These are phyloP conservation scores for Peltaster fructicola DNA, from an alignment of 2,329 filamentous ascomycete species.

Conservation along the genomic window DNA sequence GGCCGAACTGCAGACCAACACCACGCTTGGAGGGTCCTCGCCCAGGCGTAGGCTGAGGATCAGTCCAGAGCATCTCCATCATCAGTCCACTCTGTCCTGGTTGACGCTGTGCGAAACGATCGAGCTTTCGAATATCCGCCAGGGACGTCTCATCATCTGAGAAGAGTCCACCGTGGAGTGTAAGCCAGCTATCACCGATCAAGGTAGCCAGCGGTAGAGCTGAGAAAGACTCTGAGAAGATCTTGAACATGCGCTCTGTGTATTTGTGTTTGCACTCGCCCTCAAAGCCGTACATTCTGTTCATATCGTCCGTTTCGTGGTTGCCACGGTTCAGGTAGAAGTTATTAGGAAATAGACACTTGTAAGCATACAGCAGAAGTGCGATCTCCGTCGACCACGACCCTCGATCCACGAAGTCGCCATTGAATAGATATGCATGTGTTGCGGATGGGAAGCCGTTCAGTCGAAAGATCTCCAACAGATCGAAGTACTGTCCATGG, in stretches of 20 bases:
- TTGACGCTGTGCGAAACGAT: slow-evolving; percentile 79
- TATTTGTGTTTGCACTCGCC: slow-evolving; percentile 98
- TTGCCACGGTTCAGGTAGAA: slow-evolving; percentile 96
- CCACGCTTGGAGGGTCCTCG: slow-evolving; percentile 91
- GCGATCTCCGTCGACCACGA: slow-evolving; percentile 98
- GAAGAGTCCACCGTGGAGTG: slow-evolving; percentile 87
- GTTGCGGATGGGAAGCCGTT: slow-evolving; percentile 73
- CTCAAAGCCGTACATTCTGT: slow-evolving; percentile 94
- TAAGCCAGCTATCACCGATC: slow-evolving; percentile 77
- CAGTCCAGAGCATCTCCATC: slow-evolving; percentile 99
- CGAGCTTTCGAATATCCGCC: slow-evolving; percentile 83
- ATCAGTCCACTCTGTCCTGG: slow-evolving; percentile 87
- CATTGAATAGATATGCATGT: slow-evolving; percentile 94
- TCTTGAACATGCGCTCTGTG: slow-evolving; percentile 85
- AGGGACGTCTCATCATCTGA: slow-evolving; percentile 85
- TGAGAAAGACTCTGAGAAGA: slow-evolving; percentile 97
- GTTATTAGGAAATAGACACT: slow-evolving; percentile 66
- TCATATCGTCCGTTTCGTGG: slow-evolving; percentile 98
- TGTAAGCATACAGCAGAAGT: slow-evolving; percentile 84
- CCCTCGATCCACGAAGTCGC: slow-evolving; percentile 93
- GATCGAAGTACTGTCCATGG: slow-evolving; percentile 94
- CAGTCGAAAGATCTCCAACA: slow-evolving; percentile 86
- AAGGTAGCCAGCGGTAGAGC: slow-evolving; percentile 81
- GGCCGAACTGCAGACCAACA: slow-evolving; percentile 90
- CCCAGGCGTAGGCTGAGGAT: slow-evolving; percentile 72